These are phyloP conservation scores for Botryosphaeria dothidea DNA, from an alignment of 2,329 filamentous ascomycete genomes.

Conservation along the genomic window DNA sequence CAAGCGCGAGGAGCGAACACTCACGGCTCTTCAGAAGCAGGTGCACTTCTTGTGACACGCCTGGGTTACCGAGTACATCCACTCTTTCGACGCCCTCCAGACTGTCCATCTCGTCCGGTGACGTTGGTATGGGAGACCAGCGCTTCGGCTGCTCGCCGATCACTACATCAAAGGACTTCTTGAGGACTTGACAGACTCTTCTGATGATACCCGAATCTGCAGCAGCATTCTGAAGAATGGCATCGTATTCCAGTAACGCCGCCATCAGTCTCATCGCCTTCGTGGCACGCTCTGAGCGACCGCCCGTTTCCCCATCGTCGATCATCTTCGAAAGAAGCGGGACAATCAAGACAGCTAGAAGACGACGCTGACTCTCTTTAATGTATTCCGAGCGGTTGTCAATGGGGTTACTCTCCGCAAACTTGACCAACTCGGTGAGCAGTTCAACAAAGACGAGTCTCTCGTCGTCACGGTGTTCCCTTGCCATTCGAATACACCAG, in stretches of 20 bases:
- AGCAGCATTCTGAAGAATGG: constrained; percentile 77
- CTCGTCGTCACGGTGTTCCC: constrained; percentile 41
- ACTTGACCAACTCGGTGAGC: constrained; percentile 30
- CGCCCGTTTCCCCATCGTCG: constrained; percentile 29
- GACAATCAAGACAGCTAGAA: constrained; percentile 48
- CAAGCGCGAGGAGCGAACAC: constrained; percentile 73
- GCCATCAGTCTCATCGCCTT: constrained; percentile 75
- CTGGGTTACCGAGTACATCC: constrained; percentile 21
- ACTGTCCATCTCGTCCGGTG: constrained; percentile 19
- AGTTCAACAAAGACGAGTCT: constrained; percentile 46
- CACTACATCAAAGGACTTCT: constrained; percentile 65
- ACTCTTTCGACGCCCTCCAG: constrained; percentile 2
- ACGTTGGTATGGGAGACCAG: constrained; percentile 51
- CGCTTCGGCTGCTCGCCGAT: constrained; percentile 45
- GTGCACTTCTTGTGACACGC: constrained; percentile 40
- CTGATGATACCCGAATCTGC: constrained; percentile 68
- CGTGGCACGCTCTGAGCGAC: constrained; percentile 25
- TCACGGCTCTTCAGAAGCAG: constrained; percentile 78
- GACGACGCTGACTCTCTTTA: constrained; percentile 37
- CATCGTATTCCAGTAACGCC: constrained; percentile 75
- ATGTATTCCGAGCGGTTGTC: constrained; percentile 39
- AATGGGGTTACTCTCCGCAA: constrained; percentile 33
- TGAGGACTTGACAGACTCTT: constrained; percentile 63
- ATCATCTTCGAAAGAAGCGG: constrained; percentile 52
- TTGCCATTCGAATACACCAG: constrained; percentile 49